Evolutionary conservation across 306 rosid species (phyloP), one percentile per base, ranked within the genome.

Genomic region (Cucurbita ficifolia): DNA sequence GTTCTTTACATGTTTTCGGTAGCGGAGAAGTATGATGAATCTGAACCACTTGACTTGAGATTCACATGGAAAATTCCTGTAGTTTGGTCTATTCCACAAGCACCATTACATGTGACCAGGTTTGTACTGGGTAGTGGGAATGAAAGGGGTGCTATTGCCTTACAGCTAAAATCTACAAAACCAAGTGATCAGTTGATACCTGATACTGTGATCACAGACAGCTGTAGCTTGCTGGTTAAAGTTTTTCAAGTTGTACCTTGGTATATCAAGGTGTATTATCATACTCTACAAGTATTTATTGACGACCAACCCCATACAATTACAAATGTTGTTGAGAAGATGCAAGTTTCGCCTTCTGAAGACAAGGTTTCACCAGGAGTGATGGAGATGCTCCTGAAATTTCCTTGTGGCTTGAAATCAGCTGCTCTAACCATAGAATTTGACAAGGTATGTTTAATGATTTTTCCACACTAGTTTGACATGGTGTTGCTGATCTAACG

Each of bases 211-310:
- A 75, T 76, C 74, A 79, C 79, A 78, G 91, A 79, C 59, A 81
- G 73, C 64, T 94, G 96, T 87, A 81, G 72, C 42, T 84, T 94
- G 75, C 88, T 88, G 76, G 96, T 91, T 33, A 75, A 86, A 80
- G 80, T 94, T 63, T 92, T 94, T 77, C 99, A 94, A 84, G 90
- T 94, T 77, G 97, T 94, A 77, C 99, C 99, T 74, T 94, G 97
- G 97, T 94, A 94, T 75, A 79, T 91, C 62, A 94, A 91, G 87
- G 99, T 89, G 46, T 94, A 91, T 80, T 94, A 79, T 82, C 97
- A 91, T 76, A 89, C 96, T 53, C 73, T 87, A 76, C 87, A 73
- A 49, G 72, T 94, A 70, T 86, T 83, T 77, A 87, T 94, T 55
- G 85, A 94, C 83, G 91, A 79, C 68, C 61, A 58, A 73, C 85